Percentiles rank a stretch among this genome's conserved stretches.
Conservation (phyloP, 805 yeast species). For the Cyberlindnera amylophila region DNA sequence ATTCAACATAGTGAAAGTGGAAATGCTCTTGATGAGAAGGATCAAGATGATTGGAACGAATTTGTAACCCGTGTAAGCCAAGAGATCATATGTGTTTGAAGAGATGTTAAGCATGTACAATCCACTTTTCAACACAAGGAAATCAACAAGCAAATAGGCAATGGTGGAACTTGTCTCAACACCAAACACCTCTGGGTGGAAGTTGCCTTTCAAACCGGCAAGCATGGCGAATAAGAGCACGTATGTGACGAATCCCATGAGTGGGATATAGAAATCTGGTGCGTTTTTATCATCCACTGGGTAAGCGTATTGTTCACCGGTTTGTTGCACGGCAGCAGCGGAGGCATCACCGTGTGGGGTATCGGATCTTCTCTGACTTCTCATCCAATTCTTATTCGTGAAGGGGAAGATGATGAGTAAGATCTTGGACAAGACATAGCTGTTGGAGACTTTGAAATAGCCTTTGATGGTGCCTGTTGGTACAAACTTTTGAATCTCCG, state of each 20-base stretch:
- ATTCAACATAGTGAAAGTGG: slow-evolving; percentile 38
- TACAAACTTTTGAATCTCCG: slow-evolving; percentile 47
- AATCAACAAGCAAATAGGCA: slow-evolving; percentile 77
- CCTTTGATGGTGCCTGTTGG: slow-evolving; percentile 60
- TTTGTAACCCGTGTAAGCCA: slow-evolving; percentile 91
- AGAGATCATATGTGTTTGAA: slow-evolving; percentile 74
- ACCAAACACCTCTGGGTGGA: slow-evolving; percentile 91
- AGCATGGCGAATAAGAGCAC: slow-evolving; percentile 78
- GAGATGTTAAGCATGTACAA: slow-evolving; percentile 73
- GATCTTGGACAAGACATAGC: slow-evolving; percentile 75
- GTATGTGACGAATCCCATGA: slow-evolving; percentile 89
- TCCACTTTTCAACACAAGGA: slow-evolving; percentile 72
- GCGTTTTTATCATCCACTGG: slow-evolving; percentile 89
- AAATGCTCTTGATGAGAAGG: slow-evolving; percentile 47
- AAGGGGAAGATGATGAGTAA: slow-evolving; percentile 80
- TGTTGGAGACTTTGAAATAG: slow-evolving; percentile 89
- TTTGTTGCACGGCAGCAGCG: not conserved
- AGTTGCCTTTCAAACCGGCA: slow-evolving; percentile 82
- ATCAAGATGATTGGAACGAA: slow-evolving; percentile 74
- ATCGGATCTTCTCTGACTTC: slow-evolving; percentile 40
- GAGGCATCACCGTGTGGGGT: slow-evolving; percentile 23
- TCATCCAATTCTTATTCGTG: slow-evolving; percentile 77
- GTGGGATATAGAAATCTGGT: slow-evolving; percentile 93
- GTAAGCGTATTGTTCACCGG: slow-evolving; percentile 47
- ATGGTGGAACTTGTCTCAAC: slow-evolving; percentile 80